A percentile compares a stretch with the other conserved stretches of the same genome.
Evolutionary conservation across 768 basidiomycete species (phyloP).

Genomic region (Pisolithus marmoratus): DNA sequence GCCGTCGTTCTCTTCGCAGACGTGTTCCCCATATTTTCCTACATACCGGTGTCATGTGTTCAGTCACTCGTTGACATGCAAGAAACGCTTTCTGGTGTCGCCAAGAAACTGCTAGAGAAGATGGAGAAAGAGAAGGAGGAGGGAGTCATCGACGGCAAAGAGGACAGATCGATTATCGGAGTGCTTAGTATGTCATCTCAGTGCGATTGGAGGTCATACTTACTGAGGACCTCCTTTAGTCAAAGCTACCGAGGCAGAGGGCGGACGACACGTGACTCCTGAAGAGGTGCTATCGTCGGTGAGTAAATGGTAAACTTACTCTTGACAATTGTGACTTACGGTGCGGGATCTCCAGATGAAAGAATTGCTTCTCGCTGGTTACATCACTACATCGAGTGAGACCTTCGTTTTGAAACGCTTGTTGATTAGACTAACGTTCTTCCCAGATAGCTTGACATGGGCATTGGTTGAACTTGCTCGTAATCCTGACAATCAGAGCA

Average conservation of each 20-base stretch:
- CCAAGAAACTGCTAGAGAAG: too few species aligned
- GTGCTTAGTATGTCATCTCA: background rate
- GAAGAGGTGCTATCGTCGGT: constrained; percentile 16
- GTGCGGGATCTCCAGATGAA: constrained; percentile 5
- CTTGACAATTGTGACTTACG: background rate
- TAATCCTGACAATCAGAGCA: constrained; percentile 20
- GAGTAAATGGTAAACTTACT: background rate
- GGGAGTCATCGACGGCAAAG: too few species aligned
- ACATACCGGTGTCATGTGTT: too few species aligned
- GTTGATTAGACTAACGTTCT: background rate
- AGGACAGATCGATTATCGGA: too few species aligned
- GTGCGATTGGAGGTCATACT: background rate
- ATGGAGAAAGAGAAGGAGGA: too few species aligned
- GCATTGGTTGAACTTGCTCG: constrained; percentile 24
- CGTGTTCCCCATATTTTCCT: too few species aligned
- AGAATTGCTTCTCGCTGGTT: constrained; percentile 10
- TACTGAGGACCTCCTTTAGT: constrained; percentile 19
- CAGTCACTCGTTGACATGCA: background rate
- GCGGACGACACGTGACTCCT: constrained; percentile 15
- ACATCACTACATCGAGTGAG: constrained; percentile 16
- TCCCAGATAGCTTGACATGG: constrained; percentile 22
- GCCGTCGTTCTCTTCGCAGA: background rate
- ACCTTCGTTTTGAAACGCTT: background rate
- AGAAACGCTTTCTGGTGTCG: background rate
- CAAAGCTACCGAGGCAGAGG: constrained; percentile 28